Conservation (phyloP, 2,329 filamentous ascomycete species). For the Talaromyces sp. region DNA sequence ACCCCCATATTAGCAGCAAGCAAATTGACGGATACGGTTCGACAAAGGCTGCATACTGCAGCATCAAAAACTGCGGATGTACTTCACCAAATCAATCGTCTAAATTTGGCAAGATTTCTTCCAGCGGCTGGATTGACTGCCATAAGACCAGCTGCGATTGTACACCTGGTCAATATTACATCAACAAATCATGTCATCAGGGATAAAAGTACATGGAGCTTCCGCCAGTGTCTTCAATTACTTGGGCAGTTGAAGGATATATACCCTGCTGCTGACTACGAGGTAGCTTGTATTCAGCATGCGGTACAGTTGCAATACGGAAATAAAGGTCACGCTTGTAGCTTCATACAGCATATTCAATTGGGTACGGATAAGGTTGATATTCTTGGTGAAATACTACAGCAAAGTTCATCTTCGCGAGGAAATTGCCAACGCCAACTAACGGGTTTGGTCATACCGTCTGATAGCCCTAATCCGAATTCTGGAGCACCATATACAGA, state of each 20-base stretch:
- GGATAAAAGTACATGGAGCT: conserved; percentile 68
- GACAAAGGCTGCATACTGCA: conserved; percentile 75
- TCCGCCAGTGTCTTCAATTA: conserved; percentile 80
- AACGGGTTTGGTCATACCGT: background rate
- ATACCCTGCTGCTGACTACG: conserved; percentile 83
- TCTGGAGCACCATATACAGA: background rate
- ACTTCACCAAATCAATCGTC: conserved; percentile 67
- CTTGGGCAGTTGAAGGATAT: conserved; percentile 79
- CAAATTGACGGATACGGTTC: conserved; percentile 68
- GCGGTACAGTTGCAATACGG: conserved; percentile 33
- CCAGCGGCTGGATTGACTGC: conserved; percentile 85
- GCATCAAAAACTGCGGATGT: conserved; percentile 78
- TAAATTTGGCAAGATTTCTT: conserved; percentile 70
- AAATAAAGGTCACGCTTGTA: conserved; percentile 25
- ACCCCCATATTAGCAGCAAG: conserved; percentile 30
- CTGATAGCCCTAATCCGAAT: background rate
- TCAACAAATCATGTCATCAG: conserved; percentile 68
- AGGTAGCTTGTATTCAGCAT: conserved; percentile 36
- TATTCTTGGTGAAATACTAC: background rate
- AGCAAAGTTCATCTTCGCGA: background rate
- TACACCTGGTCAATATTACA: conserved; percentile 83
- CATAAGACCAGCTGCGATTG: conserved; percentile 81
- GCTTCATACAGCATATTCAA: conserved; percentile 32
- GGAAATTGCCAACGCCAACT: background rate
- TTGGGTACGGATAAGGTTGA: background rate